Percentiles rank a stretch among this genome's conserved stretches.
phyloP scores from a whole-genome alignment of 805 yeast genomes.

The Wickerhamomyces bovis region DNA sequence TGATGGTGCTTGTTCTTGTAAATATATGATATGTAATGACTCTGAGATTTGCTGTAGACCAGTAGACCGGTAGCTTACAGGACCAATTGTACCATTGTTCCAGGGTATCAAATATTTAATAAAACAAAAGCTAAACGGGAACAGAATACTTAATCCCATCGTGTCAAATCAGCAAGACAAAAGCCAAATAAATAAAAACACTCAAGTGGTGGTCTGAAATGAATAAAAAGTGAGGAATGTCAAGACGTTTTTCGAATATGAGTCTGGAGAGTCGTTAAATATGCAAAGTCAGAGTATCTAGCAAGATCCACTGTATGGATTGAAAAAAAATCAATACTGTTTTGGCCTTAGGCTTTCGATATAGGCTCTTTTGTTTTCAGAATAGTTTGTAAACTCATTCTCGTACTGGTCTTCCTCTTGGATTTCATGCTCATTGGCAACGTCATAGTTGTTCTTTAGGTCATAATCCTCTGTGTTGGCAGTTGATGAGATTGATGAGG shows the following conservation, averaged over 20 bases:
- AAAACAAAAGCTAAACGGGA: neutral
- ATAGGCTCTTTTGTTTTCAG: slow-evolving; percentile 36
- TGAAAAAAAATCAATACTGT: slow-evolving; percentile 5
- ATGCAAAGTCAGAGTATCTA: neutral
- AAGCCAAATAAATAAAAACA: neutral
- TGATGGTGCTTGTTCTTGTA: neutral
- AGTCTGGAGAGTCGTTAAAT: neutral
- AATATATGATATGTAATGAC: no score
- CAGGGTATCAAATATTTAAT: no score
- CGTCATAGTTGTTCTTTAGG: slow-evolving; percentile 29
- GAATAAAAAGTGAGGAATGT: neutral
- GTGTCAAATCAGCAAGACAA: no score
- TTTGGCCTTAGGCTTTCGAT: slow-evolving; percentile 36
- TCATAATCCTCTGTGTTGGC: slow-evolving; percentile 19
- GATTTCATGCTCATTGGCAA: slow-evolving; percentile 26
- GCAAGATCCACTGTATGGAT: neutral
- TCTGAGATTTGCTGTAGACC: no score
- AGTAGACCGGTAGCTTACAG: no score
- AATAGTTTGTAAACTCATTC: slow-evolving; percentile 41
- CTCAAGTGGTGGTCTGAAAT: no score
- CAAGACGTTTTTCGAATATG: no score
- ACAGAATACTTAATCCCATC: no score
- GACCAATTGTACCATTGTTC: no score
- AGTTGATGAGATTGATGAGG: slow-evolving; percentile 9
- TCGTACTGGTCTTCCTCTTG: slow-evolving; percentile 40